Percentiles rank a stretch among this genome's conserved stretches.
These are phyloP conservation scores for Pachyrhizus erosus DNA, from an alignment of 306 rosid species.

Conservation along the genomic window DNA sequence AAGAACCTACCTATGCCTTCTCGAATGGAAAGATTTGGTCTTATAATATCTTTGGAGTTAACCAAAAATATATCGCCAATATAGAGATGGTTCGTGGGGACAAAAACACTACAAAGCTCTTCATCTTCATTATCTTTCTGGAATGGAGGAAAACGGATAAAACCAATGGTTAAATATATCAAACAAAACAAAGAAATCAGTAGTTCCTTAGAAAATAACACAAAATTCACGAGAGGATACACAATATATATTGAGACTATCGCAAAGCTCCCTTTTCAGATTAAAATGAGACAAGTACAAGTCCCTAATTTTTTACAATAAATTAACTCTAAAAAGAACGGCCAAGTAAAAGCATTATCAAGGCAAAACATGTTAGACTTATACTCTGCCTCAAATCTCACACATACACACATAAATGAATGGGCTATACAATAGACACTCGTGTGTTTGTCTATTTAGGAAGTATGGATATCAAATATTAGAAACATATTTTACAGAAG, in stretches of 20 bases:
- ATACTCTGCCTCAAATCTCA: neutral
- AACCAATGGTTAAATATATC: neutral
- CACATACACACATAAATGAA: neutral
- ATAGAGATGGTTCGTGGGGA: constrained; percentile 4
- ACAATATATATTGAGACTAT: neutral
- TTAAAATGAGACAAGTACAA: neutral
- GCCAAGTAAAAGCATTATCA: neutral
- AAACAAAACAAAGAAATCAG: neutral
- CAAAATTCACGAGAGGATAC: neutral
- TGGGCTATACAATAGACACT: neutral
- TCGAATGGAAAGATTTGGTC: constrained; percentile 21
- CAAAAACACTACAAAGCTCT: constrained; percentile 29
- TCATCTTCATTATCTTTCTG: constrained; percentile 26
- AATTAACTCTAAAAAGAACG: neutral
- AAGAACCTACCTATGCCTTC: neutral
- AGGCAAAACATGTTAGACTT: neutral
- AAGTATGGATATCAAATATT: neutral
- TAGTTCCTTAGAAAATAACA: neutral
- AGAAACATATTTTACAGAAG: constrained; percentile 2
- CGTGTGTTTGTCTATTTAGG: neutral
- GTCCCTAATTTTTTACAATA: neutral
- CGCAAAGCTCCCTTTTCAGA: neutral
- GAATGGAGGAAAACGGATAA: neutral
- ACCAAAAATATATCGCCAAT: constrained; percentile 9
- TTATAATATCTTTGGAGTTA: constrained; percentile 16